Percentiles rank a stretch among this genome's conserved stretches.
These are phyloP conservation scores for Picochlorum sp. DNA, from an alignment of 139 green algal genomes.

Conservation along the genomic window DNA sequence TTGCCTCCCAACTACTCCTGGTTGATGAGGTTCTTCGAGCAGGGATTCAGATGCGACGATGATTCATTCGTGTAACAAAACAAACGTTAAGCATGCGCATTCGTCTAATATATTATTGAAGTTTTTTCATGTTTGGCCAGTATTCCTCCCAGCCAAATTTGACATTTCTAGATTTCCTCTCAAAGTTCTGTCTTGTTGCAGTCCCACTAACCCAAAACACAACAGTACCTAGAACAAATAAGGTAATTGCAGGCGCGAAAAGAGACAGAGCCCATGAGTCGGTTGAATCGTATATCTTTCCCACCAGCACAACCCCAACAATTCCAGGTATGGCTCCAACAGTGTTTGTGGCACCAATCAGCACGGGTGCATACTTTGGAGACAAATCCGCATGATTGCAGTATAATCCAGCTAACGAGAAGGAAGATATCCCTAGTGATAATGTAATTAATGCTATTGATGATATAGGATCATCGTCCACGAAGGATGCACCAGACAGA, in stretches of 20 bases:
- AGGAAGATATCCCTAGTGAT: slow-evolving; percentile 67
- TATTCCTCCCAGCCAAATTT: slow-evolving; percentile 3
- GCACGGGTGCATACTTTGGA: slow-evolving; percentile 75
- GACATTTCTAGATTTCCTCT: slow-evolving; percentile 14
- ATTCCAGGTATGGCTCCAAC: slow-evolving; percentile 80
- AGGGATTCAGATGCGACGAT: slow-evolving; percentile 89
- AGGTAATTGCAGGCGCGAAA: slow-evolving; percentile 65
- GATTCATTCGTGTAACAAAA: slow-evolving; percentile 3
- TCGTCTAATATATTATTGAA: slow-evolving; percentile 2
- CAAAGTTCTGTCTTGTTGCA: slow-evolving; percentile 42
- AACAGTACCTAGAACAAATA: slow-evolving; percentile 55
- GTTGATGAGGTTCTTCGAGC: slow-evolving; percentile 97
- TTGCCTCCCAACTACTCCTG: slow-evolving; percentile 89
- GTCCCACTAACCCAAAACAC: slow-evolving; percentile 34
- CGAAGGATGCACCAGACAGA: slow-evolving; percentile 48
- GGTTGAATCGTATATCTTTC: slow-evolving; percentile 57
- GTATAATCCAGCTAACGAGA: slow-evolving; percentile 86
- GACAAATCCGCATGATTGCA: slow-evolving; percentile 92
- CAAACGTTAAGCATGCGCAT: background rate
- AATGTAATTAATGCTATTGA: slow-evolving; percentile 51
- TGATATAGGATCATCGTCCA: background rate
- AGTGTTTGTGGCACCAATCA: slow-evolving; percentile 95
- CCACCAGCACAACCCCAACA: slow-evolving; percentile 62
- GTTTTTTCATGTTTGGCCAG: slow-evolving; percentile 20
- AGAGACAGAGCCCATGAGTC: slow-evolving; percentile 68